phyloP scores from a whole-genome alignment of 257 asterid species.

The Jacaranda copaia region DNA sequence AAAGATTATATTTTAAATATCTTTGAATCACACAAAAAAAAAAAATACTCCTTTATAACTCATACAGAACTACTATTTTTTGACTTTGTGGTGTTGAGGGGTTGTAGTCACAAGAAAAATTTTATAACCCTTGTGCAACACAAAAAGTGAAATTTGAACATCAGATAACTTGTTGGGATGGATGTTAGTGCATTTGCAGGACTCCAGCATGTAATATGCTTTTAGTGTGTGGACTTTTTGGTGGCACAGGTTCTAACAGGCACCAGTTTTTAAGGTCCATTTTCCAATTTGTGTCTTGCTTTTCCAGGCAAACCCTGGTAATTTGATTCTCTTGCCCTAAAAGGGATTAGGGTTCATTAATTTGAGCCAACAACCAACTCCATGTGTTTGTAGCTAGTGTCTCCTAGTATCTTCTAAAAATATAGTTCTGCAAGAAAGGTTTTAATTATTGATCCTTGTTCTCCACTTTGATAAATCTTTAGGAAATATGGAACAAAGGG shows the following conservation, averaged over 20 bases:
- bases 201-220: not conserved
- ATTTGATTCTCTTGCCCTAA: conserved; percentile 27
- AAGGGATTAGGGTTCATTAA: conserved; percentile 1
- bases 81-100: too few species aligned
- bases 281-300: conserved; percentile 24
- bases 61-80: too few species aligned
- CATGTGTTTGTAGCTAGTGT: not conserved
- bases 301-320: conserved; percentile 23
- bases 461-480: too few species aligned
- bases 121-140: not conserved
- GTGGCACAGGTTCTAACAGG: not conserved
- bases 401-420: not conserved
- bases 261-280: conserved; percentile 27
- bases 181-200: not conserved
- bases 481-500: too few species aligned
- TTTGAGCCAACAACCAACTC: conserved; percentile 5
- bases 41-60: too few species aligned
- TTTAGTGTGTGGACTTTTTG: not conserved
- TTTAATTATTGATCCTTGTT: not conserved
- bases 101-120: not conserved
- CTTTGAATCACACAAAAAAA: too few species aligned
- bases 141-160: not conserved
- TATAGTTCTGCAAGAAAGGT: not conserved
- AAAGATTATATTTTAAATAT: too few species aligned
- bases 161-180: not conserved